These are phyloP conservation scores for Eucalyptus dawsonii DNA, from an alignment of 345 rosid species.

Conservation along the genomic window DNA sequence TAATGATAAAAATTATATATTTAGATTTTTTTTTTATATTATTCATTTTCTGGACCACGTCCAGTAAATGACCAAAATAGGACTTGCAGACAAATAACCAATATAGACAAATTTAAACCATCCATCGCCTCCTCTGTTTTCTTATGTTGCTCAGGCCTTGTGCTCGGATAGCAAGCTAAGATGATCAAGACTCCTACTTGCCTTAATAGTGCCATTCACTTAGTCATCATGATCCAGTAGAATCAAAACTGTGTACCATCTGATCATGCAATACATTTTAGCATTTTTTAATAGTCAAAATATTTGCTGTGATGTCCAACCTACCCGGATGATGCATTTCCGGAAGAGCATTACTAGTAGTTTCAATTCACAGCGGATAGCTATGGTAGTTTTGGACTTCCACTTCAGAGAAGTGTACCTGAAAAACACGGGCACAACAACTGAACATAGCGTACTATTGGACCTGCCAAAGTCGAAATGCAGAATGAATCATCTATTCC, in stretches of 20 bases:
- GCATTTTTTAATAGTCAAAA: not conserved
- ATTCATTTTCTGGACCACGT: not conserved
- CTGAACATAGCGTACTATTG: not conserved
- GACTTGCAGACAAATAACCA: not conserved
- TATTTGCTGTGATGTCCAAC: not conserved
- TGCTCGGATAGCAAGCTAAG: not conserved
- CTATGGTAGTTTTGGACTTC: not conserved
- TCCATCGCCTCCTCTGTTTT: not conserved
- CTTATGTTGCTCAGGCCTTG: not conserved
- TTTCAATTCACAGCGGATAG: not conserved
- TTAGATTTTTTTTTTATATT: rapidly evolving
- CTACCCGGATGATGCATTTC: not conserved
- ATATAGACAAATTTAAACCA: not conserved
- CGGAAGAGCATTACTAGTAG: not conserved
- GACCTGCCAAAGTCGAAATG: not conserved
- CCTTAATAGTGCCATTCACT: not conserved
- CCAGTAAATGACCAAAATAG: not conserved
- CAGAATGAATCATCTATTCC: not conserved
- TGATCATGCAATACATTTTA: not conserved
- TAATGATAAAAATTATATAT: not conserved
- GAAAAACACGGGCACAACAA: not conserved
- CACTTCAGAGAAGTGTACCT: not conserved
- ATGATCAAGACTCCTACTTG: not conserved
- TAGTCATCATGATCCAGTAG: too few relatives aligned
- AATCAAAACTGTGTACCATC: not conserved